Conservation (phyloP, 2,329 filamentous ascomycete species). For the Arthrinium puccinioides region DNA sequence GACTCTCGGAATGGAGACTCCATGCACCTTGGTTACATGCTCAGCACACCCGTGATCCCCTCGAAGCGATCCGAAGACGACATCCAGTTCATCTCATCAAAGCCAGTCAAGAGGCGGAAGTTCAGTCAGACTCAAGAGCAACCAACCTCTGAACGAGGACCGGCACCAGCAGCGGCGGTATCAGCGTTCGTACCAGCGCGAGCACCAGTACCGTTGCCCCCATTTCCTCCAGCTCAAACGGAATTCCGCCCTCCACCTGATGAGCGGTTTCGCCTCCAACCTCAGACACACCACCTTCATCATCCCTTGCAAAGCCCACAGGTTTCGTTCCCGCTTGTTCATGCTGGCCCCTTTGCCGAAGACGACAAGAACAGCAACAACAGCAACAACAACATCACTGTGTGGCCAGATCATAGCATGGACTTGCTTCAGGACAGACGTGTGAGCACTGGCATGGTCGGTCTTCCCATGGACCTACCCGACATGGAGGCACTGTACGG, state of each 20-base stretch:
- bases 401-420: neutral
- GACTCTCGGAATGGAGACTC: no score
- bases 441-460: slow-evolving; percentile 24
- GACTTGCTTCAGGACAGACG: slow-evolving; percentile 11
- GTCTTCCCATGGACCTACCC: slow-evolving; percentile 17
- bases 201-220: no score
- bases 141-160: neutral
- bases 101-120: slow-evolving; percentile 32
- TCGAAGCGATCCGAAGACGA: slow-evolving; percentile 30
- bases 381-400: neutral
- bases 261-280: no score
- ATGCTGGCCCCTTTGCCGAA: neutral
- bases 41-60: slow-evolving; percentile 4
- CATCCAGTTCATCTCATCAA: slow-evolving; percentile 35
- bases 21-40: no score
- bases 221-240: no score
- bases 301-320: no score
- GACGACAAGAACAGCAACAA: neutral
- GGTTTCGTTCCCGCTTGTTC: no score
- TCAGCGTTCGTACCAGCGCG: no score
- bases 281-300: no score
- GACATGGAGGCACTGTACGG: slow-evolving; percentile 19
- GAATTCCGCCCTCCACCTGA: no score
- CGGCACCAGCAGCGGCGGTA: neutral
- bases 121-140: slow-evolving; percentile 11